These are phyloP conservation scores for Coemansia sp. DNA, from an alignment of 192 early-diverging fungal species.

Conservation along the genomic window DNA sequence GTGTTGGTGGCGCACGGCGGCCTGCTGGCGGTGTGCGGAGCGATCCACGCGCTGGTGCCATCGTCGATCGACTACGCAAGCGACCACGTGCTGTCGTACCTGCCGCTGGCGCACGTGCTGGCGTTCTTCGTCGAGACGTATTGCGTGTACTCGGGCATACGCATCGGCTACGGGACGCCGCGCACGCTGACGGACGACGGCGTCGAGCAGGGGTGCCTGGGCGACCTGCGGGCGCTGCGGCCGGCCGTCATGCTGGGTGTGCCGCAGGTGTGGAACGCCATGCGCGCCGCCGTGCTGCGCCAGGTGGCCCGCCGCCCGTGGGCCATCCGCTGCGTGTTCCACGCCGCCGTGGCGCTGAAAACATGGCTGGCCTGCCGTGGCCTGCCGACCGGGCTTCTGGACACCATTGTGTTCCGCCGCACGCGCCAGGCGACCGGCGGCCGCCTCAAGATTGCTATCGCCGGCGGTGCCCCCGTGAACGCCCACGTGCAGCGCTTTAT, in stretches of 20 bases:
- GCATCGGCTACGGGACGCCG: slow-evolving; percentile 64
- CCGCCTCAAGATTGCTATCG: slow-evolving; percentile 72
- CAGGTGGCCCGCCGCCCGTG: slow-evolving; percentile 57
- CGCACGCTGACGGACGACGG: slow-evolving; percentile 75
- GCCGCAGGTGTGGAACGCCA: slow-evolving; percentile 82
- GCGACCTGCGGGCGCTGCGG: slow-evolving; percentile 71
- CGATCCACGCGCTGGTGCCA: slow-evolving; percentile 49
- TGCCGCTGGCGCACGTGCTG: slow-evolving; percentile 88
- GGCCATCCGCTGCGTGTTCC: slow-evolving; percentile 67
- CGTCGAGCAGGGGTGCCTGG: slow-evolving; percentile 58
- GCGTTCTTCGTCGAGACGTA: slow-evolving; percentile 82
- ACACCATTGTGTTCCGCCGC: slow-evolving; percentile 77
- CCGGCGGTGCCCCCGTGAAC: slow-evolving; percentile 89
- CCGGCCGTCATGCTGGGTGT: slow-evolving; percentile 82
- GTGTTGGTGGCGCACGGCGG: slow-evolving; percentile 82
- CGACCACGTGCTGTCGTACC: slow-evolving; percentile 72
- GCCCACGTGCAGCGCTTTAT: slow-evolving; percentile 83
- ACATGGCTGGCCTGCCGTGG: slow-evolving; percentile 53
- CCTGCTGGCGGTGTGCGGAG: slow-evolving; percentile 65
- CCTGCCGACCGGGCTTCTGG: slow-evolving; percentile 68
- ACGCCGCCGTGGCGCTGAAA: slow-evolving; percentile 73
- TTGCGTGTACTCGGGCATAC: slow-evolving; percentile 65
- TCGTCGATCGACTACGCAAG: slow-evolving; percentile 44
- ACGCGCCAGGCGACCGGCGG: slow-evolving; percentile 84
- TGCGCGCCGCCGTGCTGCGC: slow-evolving; percentile 77